phyloP scores from a whole-genome alignment of 805 yeast genomes.

The Jamesozyma piceae region DNA sequence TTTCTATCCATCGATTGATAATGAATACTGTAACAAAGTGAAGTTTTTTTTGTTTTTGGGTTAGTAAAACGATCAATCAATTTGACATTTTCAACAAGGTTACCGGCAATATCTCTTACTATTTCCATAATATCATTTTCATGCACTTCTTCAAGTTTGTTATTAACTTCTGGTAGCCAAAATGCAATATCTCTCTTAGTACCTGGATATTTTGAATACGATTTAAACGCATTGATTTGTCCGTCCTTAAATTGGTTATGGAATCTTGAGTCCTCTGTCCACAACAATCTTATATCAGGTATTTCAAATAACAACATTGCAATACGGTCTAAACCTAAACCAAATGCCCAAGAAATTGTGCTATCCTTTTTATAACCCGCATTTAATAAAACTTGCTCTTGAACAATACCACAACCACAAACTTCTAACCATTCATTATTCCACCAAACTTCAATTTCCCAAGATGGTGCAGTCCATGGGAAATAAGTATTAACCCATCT shows the following conservation, averaged over 20 bases:
- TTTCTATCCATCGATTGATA: constrained; percentile 95
- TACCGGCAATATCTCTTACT: constrained; percentile 77
- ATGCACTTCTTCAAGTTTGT: constrained; percentile 38
- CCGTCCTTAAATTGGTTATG: constrained; percentile 59
- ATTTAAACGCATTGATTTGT: constrained; percentile 61
- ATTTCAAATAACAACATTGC: constrained; percentile 94
- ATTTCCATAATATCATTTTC: constrained; percentile 91
- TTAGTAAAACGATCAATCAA: constrained; percentile 75
- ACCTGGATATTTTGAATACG: constrained; percentile 88
- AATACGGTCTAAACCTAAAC: constrained; percentile 86
- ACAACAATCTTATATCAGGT: constrained; percentile 88
- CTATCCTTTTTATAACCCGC: constrained; percentile 51
- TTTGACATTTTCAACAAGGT: constrained; percentile 77
- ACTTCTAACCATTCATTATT: constrained; percentile 96
- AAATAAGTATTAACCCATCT: constrained; percentile 94
- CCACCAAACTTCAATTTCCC: constrained; percentile 99
- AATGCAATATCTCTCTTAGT: constrained; percentile 82
- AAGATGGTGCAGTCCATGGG: constrained; percentile 98
- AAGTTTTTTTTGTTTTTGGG: constrained; percentile 66
- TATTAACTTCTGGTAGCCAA: constrained; percentile 53
- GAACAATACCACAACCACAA: constrained; percentile 91
- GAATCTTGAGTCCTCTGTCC: constrained; percentile 81
- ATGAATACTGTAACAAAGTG: constrained; percentile 82
- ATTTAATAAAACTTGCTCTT: constrained; percentile 62
- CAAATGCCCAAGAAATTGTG: constrained; percentile 94